Percentiles rank a stretch among this genome's conserved stretches.
phyloP scores from a whole-genome alignment of 768 basidiomycete species.

The Amanita rimosa region DNA sequence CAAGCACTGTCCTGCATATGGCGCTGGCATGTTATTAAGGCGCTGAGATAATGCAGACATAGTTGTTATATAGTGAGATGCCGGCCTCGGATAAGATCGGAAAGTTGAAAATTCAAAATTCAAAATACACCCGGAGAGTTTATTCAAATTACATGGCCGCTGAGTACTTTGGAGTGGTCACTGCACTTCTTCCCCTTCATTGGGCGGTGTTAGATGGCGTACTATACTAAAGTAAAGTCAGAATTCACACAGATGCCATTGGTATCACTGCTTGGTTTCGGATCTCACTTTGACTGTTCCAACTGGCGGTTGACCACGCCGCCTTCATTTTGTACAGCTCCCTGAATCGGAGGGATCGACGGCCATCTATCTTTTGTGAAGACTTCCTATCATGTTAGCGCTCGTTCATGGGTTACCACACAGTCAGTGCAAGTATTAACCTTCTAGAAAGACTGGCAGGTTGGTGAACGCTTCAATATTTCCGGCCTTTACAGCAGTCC shows the following conservation, averaged over 20 bases:
- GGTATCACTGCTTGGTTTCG: too few species aligned
- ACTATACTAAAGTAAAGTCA: too few species aligned
- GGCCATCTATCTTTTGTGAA: constrained; percentile 6
- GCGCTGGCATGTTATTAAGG: not conserved
- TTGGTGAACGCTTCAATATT: constrained; percentile 3
- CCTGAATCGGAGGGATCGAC: not conserved
- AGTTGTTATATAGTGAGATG: too few species aligned
- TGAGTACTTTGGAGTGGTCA: too few species aligned
- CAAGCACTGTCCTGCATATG: constrained; percentile 1
- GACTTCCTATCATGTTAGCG: not conserved
- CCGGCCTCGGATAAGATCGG: too few species aligned
- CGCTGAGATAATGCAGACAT: too few species aligned
- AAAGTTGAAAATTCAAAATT: too few species aligned
- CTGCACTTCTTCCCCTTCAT: too few species aligned
- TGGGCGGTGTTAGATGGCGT: too few species aligned
- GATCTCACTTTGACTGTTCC: not conserved
- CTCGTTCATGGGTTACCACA: not conserved
- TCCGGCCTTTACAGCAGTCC: not conserved
- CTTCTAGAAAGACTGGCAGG: not conserved
- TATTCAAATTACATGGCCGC: too few species aligned
- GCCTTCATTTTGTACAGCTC: not conserved
- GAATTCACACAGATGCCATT: too few species aligned
- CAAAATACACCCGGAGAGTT: too few species aligned
- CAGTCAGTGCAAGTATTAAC: not conserved
- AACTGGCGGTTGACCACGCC: not conserved